A percentile compares a stretch with the other conserved stretches of the same genome.
These are phyloP conservation scores for Persicaria maculosa DNA, from an alignment of 148 eudicot species.

Conservation along the genomic window DNA sequence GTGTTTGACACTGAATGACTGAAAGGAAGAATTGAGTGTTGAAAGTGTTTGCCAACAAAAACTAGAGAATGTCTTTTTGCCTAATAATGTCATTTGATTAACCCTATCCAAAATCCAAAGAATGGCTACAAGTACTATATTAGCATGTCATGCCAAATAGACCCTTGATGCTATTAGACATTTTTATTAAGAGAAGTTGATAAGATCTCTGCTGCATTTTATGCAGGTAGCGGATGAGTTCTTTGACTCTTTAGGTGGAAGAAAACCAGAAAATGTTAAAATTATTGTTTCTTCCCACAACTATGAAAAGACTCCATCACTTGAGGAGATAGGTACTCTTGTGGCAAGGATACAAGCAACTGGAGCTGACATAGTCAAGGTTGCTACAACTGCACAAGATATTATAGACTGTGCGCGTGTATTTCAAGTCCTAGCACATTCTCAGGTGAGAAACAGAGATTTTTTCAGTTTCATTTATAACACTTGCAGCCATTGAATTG, in stretches of 20 bases:
- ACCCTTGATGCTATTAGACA: background rate
- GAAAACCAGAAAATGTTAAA: conserved; percentile 51
- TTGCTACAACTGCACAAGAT: conserved; percentile 80
- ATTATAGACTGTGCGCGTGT: conserved; percentile 75
- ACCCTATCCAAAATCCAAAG: too few species aligned
- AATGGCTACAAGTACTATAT: too few species aligned
- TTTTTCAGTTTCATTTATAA: background rate
- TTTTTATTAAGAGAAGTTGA: background rate
- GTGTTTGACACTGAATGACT: background rate
- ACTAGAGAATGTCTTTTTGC: too few species aligned
- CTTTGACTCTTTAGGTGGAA: conserved; percentile 32
- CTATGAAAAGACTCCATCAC: conserved; percentile 65
- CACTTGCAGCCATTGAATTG: background rate
- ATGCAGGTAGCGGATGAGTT: conserved; percentile 66
- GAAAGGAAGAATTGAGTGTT: too few species aligned
- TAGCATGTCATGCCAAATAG: too few species aligned
- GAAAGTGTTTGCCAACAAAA: too few species aligned
- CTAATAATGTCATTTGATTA: too few species aligned
- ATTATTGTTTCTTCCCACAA: conserved; percentile 83
- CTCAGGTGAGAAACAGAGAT: conserved; percentile 39
- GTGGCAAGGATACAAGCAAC: conserved; percentile 72
- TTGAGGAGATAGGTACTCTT: conserved; percentile 72
- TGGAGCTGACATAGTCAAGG: conserved; percentile 88
- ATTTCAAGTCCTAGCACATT: conserved; percentile 62
- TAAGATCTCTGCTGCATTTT: background rate